These are phyloP conservation scores for Colletotrichum higginsianum DNA, from an alignment of 2,329 filamentous ascomycete genomes.

Conservation along the genomic window DNA sequence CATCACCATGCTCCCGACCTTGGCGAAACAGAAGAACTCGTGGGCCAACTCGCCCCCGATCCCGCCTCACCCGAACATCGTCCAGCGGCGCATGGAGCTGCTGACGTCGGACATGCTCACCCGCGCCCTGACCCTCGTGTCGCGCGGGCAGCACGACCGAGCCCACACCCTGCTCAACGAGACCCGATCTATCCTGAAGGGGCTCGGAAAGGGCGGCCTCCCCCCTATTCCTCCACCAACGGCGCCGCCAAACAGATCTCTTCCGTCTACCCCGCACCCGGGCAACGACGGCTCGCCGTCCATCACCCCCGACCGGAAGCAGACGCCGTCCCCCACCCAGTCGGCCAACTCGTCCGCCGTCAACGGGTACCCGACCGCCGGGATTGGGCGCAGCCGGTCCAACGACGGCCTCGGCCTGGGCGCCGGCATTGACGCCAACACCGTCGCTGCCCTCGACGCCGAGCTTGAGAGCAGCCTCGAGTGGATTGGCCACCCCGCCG, in stretches of 20 bases:
- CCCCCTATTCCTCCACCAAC: constrained; percentile 84
- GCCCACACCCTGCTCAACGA: constrained; percentile 93
- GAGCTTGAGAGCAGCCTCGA: constrained; percentile 93
- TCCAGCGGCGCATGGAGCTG: constrained; percentile 97
- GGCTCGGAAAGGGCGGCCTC: constrained; percentile 92
- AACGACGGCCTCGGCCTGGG: constrained; percentile 71
- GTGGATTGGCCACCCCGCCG: constrained; percentile 97
- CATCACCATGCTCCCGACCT: constrained; percentile 91
- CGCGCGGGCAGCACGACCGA: constrained; percentile 91
- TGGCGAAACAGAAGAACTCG: constrained; percentile 73
- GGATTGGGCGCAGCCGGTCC: constrained; percentile 67
- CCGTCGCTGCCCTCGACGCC: constrained; percentile 88
- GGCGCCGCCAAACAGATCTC: constrained; percentile 52
- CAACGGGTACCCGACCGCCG: constrained; percentile 59
- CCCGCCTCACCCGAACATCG: constrained; percentile 93
- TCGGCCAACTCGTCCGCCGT: constrained; percentile 65
- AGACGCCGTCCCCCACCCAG: constrained; percentile 57
- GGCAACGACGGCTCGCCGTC: constrained; percentile 65
- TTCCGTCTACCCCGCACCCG: constrained; percentile 54
- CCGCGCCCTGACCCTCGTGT: constrained; percentile 89
- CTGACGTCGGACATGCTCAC: constrained; percentile 98
- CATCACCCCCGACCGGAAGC: constrained; percentile 60
- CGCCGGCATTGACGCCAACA: constrained; percentile 85
- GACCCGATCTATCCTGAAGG: constrained; percentile 95
- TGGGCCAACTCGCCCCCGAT: constrained; percentile 83